Evolutionary conservation across 1,284 basidiomycete species (phyloP).

Genomic region (Coniferiporia sulphurascens): DNA sequence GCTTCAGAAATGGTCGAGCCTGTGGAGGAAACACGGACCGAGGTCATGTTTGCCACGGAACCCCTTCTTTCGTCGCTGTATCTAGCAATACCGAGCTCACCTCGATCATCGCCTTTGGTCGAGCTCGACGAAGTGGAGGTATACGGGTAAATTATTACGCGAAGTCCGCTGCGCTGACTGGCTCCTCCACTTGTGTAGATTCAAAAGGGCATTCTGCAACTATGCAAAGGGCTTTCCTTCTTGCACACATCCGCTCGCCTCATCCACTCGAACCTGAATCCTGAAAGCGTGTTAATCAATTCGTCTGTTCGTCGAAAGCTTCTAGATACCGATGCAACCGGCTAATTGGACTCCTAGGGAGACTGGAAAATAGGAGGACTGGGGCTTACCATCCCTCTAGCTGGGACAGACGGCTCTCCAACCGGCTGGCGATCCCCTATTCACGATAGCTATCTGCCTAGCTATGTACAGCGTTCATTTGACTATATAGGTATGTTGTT

Average conservation of each 20-base stretch:
- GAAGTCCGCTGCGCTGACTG: neutral
- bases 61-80: conserved; percentile 76
- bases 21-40: conserved; percentile 87
- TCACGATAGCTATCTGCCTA: conserved; percentile 75
- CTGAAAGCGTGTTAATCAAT: conserved; percentile 85
- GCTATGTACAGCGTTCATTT: conserved; percentile 86
- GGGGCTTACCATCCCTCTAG: conserved; percentile 79
- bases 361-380: conserved; percentile 98
- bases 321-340: neutral
- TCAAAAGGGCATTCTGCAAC: conserved; percentile 92
- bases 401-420: conserved; percentile 63
- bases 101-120: conserved; percentile 50
- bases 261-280: conserved; percentile 88
- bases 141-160: conserved; percentile 24
- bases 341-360: conserved; percentile 50
- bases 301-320: conserved; percentile 56
- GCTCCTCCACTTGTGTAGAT: conserved; percentile 50
- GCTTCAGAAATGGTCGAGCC: conserved; percentile 90
- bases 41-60: conserved; percentile 93
- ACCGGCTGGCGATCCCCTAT: conserved; percentile 88
- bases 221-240: conserved; percentile 92
- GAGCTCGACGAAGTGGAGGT: conserved; percentile 92
- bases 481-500: conserved; percentile 80
- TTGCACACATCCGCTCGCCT: conserved; percentile 87
- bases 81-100: conserved; percentile 64